Evolutionary conservation across 495 filamentous ascomycete genomes (phyloP).

Genomic region (Trichocladium antarcticum): DNA sequence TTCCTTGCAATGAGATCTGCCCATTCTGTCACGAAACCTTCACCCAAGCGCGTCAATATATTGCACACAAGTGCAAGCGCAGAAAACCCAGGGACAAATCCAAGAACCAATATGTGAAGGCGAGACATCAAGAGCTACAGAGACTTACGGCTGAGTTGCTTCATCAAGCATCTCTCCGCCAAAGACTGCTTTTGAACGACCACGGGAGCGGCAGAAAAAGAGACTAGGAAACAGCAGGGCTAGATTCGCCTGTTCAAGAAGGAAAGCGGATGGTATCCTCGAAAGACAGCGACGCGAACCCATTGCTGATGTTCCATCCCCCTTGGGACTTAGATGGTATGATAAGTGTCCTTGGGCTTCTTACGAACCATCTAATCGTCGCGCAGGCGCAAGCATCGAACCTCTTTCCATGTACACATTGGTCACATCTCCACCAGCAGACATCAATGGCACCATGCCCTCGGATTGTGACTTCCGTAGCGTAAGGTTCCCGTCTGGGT

Average conservation of each 20-base stretch:
- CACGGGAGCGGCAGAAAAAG: neutral
- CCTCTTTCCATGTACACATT: too few species aligned
- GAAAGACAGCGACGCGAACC: neutral
- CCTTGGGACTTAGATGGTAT: neutral
- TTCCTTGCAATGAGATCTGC: neutral
- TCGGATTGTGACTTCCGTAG: too few species aligned
- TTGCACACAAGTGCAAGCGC: neutral
- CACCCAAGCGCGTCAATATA: neutral
- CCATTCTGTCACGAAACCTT: neutral
- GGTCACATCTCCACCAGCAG: too few species aligned
- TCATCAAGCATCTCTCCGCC: neutral
- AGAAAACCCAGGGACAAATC: neutral
- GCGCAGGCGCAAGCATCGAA: neutral
- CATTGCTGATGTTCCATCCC: neutral
- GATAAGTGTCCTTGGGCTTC: neutral
- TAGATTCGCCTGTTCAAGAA: neutral
- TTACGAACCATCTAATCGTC: neutral
- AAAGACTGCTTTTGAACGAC: neutral
- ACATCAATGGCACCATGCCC: too few species aligned
- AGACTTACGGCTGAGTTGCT: neutral
- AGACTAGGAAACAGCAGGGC: neutral
- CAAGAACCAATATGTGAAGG: neutral
- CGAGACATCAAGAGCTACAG: neutral
- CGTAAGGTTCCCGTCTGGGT: too few species aligned
- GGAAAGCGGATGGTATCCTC: neutral